These are phyloP conservation scores for Globisporangium cederbergense DNA, from an alignment of 352 stramenopile genomes.

Conservation along the genomic window DNA sequence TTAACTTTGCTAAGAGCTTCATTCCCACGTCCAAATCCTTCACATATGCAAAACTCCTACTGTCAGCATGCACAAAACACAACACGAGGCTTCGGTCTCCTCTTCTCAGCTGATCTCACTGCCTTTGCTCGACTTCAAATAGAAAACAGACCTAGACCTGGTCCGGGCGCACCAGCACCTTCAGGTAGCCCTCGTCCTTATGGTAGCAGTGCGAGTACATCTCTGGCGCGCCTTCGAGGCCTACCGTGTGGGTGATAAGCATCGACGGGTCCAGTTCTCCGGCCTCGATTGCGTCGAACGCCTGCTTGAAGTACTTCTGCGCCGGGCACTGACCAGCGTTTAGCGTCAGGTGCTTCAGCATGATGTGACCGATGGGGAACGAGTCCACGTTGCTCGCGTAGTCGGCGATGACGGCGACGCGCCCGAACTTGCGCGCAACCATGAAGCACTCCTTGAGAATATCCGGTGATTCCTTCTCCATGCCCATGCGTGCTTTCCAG, in stretches of 20 bases:
- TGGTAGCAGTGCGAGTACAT: slow-evolving; percentile 49
- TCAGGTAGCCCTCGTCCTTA: slow-evolving; percentile 57
- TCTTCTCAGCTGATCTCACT: no score
- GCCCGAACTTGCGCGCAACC: slow-evolving; percentile 30
- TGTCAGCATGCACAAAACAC: background rate
- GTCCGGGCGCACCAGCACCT: slow-evolving; percentile 53
- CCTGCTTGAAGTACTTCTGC: slow-evolving; percentile 34
- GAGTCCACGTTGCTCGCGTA: slow-evolving; percentile 28
- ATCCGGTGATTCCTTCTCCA: slow-evolving; percentile 44
- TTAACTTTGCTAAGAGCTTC: no score
- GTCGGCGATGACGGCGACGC: slow-evolving; percentile 30
- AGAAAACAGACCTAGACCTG: slow-evolving; percentile 10
- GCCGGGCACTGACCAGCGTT: slow-evolving; percentile 30
- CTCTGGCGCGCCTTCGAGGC: slow-evolving; percentile 51
- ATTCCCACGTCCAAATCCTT: no score
- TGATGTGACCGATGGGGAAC: slow-evolving; percentile 43
- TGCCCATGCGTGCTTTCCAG: slow-evolving; percentile 50
- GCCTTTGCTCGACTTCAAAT: no score
- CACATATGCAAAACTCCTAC: no score
- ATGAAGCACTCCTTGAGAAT: slow-evolving; percentile 59
- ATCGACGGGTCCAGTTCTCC: slow-evolving; percentile 44
- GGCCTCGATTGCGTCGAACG: slow-evolving; percentile 22
- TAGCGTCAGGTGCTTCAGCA: slow-evolving; percentile 46
- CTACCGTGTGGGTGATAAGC: slow-evolving; percentile 53
- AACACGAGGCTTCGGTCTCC: background rate